Conservation (phyloP, 2,329 filamentous ascomycete genomes). For the Claviceps sp. region DNA sequence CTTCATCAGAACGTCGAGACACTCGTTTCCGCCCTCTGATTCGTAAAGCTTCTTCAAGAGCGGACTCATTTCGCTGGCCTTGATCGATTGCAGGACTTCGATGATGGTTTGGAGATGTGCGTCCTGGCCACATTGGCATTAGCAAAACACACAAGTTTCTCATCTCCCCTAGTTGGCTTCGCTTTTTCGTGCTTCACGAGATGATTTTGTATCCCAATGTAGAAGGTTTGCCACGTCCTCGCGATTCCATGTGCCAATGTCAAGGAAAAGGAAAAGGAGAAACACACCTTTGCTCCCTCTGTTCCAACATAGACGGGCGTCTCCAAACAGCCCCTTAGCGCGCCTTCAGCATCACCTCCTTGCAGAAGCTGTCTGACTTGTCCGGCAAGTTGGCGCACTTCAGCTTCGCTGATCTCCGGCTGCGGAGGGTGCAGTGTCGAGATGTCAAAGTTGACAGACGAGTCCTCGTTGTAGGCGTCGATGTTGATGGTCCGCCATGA, state of each 20-base stretch:
- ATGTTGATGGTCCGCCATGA: constrained; percentile 86
- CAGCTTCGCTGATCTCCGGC: constrained; percentile 60
- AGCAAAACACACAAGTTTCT: not conserved
- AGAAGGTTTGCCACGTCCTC: not conserved
- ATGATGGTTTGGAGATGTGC: constrained; percentile 76
- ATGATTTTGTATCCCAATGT: not conserved
- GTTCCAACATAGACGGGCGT: constrained; percentile 61
- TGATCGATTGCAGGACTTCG: constrained; percentile 91
- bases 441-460: constrained; percentile 80
- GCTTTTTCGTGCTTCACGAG: no score
- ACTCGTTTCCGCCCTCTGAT: constrained; percentile 67
- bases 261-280: not conserved
- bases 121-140: constrained; percentile 40
- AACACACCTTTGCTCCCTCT: constrained; percentile 41
- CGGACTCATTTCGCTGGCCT: constrained; percentile 88
- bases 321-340: constrained; percentile 71
- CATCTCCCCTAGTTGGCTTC: no score
- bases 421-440: constrained; percentile 67
- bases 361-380: constrained; percentile 82
- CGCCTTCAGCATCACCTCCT: constrained; percentile 77
- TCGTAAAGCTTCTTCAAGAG: constrained; percentile 71
- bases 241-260: not conserved
- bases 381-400: constrained; percentile 62
- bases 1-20: constrained; percentile 91
- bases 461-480: constrained; percentile 81